Percentiles rank a stretch among this genome's conserved stretches.
phyloP scores from a whole-genome alignment of 371 early-diverging fungal species.

The Circinella minor region DNA sequence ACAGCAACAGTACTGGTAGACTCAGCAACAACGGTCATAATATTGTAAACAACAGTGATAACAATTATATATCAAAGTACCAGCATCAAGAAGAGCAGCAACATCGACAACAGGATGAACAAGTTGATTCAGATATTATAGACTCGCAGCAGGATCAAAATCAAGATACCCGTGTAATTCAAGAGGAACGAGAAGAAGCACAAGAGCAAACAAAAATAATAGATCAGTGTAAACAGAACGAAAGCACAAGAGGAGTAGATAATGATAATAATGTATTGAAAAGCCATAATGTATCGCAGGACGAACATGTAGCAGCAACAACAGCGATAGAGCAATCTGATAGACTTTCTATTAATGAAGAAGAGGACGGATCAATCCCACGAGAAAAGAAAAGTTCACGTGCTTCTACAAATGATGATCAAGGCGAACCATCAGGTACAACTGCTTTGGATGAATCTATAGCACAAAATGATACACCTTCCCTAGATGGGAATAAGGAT shows the following conservation, averaged over 20 bases:
- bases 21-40: not conserved
- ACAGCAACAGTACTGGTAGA: not conserved
- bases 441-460: not conserved
- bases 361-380: not conserved
- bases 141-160: not conserved
- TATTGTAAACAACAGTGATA: not conserved
- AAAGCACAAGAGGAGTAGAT: not conserved
- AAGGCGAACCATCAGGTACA: not conserved
- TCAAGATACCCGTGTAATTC: not conserved
- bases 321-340: not conserved
- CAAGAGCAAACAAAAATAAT: slow-evolving; percentile 6
- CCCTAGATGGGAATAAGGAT: not conserved
- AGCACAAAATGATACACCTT: not conserved
- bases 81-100: slow-evolving; percentile 1
- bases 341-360: not conserved
- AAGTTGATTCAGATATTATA: too few species aligned
- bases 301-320: slow-evolving; percentile 4
- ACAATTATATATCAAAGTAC: not conserved
- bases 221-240: not conserved
- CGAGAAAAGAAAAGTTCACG: not conserved
- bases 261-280: not conserved
- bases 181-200: not conserved
- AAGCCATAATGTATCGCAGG: slow-evolving; percentile 7
- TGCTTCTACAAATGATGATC: not conserved
- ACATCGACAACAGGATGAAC: not conserved